Percentiles rank a stretch among this genome's conserved stretches.
Conservation (phyloP, 2,329 filamentous ascomycete species). For the Talaromyces sp. region DNA sequence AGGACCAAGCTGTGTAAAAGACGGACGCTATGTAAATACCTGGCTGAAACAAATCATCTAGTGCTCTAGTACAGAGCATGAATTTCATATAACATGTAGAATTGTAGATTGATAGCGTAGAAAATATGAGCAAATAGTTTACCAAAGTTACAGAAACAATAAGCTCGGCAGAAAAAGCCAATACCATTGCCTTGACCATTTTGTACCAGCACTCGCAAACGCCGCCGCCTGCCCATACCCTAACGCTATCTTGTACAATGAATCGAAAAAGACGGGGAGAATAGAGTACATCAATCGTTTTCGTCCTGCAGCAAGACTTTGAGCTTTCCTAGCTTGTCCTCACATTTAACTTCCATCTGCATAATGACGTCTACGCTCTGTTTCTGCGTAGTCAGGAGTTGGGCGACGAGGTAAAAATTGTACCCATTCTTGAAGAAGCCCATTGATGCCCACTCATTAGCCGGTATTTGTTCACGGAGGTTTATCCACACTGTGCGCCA, state of each 20-base stretch:
- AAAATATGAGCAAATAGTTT: not conserved
- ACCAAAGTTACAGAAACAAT: not conserved
- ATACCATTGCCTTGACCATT: too few species aligned
- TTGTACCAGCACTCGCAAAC: not conserved
- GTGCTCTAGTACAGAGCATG: not conserved
- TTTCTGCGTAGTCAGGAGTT: constrained; percentile 36
- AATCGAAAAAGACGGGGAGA: not conserved
- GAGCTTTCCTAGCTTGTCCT: constrained; percentile 37
- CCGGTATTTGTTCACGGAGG: constrained; percentile 24
- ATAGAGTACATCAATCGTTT: constrained; percentile 17
- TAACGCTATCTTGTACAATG: not conserved
- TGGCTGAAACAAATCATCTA: not conserved
- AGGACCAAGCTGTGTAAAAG: not conserved
- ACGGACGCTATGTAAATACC: too few species aligned
- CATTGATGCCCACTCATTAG: constrained; percentile 33
- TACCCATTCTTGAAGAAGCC: constrained; percentile 39
- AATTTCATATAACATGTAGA: not conserved
- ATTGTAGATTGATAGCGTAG: too few species aligned
- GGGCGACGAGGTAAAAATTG: constrained; percentile 39
- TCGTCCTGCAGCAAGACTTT: constrained; percentile 35
- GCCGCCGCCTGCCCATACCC: not conserved
- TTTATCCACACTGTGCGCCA: constrained; percentile 35
- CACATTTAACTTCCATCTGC: constrained; percentile 39
- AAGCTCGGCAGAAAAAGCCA: not conserved
- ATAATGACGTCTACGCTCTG: constrained; percentile 39